Evolutionary conservation across 306 rosid genomes (phyloP).

Genomic region (Casuarina equisetifolia): DNA sequence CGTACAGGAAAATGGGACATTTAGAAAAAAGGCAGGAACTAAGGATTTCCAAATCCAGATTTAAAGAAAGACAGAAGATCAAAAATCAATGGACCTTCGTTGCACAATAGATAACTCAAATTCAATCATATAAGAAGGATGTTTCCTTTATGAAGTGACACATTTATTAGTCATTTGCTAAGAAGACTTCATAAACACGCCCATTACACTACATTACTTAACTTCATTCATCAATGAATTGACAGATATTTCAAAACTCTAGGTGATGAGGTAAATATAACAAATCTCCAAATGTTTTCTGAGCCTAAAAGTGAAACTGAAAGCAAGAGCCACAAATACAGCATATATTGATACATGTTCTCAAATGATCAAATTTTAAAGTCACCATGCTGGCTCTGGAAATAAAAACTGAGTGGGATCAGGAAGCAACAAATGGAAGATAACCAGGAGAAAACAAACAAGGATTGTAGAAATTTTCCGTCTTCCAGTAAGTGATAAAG

Average conservation of each 20-base stretch:
- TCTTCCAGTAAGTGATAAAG: neutral
- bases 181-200: neutral
- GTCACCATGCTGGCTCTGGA: neutral
- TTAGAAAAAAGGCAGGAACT: neutral
- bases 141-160: neutral
- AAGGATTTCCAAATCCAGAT: neutral
- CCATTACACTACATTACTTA: neutral
- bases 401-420: neutral
- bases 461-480: neutral
- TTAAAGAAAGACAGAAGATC: neutral
- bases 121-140: neutral
- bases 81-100: neutral
- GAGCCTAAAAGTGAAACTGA: too few relatives aligned
- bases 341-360: too few relatives aligned
- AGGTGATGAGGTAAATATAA: too few relatives aligned
- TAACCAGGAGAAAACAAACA: neutral
- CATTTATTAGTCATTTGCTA: neutral
- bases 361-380: too few relatives aligned
- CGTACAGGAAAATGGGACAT: neutral
- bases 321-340: too few relatives aligned
- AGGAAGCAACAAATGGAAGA: neutral
- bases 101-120: neutral
- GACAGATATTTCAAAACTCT: neutral
- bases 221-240: neutral
- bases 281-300: too few relatives aligned